phyloP scores from a whole-genome alignment of 2,329 filamentous ascomycete genomes.

The Ophioceras dolichostomum region DNA sequence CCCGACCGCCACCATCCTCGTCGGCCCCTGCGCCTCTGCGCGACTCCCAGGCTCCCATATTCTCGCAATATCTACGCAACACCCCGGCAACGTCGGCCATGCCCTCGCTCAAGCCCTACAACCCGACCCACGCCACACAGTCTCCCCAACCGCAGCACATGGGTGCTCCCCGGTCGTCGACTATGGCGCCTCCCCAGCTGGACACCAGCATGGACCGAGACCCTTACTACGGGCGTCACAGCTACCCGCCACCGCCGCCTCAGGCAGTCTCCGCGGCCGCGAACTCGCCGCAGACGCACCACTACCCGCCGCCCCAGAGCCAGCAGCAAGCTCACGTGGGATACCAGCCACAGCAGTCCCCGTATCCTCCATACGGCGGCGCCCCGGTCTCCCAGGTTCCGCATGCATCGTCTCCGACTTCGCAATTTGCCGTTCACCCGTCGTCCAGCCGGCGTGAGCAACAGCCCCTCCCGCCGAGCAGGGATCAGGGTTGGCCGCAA shows the following conservation, averaged over 20 bases:
- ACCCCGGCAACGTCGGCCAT: slow-evolving; percentile 30
- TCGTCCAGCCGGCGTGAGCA: slow-evolving; percentile 29
- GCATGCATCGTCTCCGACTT: slow-evolving; percentile 37
- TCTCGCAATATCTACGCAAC: slow-evolving; percentile 31
- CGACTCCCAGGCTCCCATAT: slow-evolving; percentile 32
- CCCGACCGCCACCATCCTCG: slow-evolving; percentile 38
- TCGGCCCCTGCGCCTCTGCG: slow-evolving; percentile 29
- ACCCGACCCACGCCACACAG: slow-evolving; percentile 23
- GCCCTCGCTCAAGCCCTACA: slow-evolving; percentile 39
- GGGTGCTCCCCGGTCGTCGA: too few species aligned
- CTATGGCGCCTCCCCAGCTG: too few species aligned
- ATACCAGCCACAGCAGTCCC: slow-evolving; percentile 12
- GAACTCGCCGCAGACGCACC: slow-evolving; percentile 16
- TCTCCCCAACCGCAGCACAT: slow-evolving; percentile 38
- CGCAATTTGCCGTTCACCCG: slow-evolving; percentile 40
- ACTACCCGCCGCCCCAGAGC: slow-evolving; percentile 3
- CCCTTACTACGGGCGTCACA: slow-evolving; percentile 29
- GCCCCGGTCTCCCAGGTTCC: slow-evolving; percentile 29
- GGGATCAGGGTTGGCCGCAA: slow-evolving; percentile 23
- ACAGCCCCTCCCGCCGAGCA: slow-evolving; percentile 16
- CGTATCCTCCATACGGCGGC: slow-evolving; percentile 29
- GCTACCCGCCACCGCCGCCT: slow-evolving; percentile 7
- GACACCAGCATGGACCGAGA: too few species aligned
- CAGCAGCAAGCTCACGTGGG: slow-evolving; percentile 12
- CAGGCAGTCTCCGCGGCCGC: slow-evolving; percentile 15